Percentiles rank a stretch among this genome's conserved stretches.
Conservation (phyloP, 2,329 filamentous ascomycete species). For the Colletotrichum musicola region DNA sequence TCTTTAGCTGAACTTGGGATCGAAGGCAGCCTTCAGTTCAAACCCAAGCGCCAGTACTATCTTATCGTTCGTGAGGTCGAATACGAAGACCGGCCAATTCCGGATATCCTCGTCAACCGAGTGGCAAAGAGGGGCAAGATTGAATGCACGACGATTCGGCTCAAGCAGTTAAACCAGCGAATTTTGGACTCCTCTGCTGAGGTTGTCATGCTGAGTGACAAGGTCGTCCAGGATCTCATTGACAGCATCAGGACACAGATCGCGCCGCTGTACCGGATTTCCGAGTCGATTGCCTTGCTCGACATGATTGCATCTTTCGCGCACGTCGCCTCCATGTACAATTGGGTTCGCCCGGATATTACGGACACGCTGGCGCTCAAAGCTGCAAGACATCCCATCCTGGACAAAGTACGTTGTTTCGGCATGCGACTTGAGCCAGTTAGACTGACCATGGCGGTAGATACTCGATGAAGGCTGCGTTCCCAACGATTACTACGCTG, state of each 20-base stretch:
- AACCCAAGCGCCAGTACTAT: conserved; percentile 83
- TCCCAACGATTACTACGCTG: conserved; percentile 91
- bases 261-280: conserved; percentile 82
- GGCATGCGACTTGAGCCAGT: not conserved
- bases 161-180: conserved; percentile 84
- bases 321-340: conserved; percentile 74
- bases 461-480: conserved; percentile 70
- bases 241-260: conserved; percentile 78
- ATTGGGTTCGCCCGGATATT: conserved; percentile 75
- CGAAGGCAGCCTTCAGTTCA: conserved; percentile 77
- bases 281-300: conserved; percentile 86
- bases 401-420: conserved; percentile 69
- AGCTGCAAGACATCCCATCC: conserved; percentile 81
- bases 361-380: conserved; percentile 78
- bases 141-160: conserved; percentile 87
- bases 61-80: conserved; percentile 74
- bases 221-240: conserved; percentile 78
- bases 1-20: conserved; percentile 68
- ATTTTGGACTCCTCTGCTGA: conserved; percentile 87
- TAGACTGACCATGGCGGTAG: not conserved
- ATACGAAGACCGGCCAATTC: conserved; percentile 70
- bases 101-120: conserved; percentile 81
- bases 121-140: conserved; percentile 79
- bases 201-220: conserved; percentile 85
- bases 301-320: conserved; percentile 88